Evolutionary conservation across 257 asterid species (phyloP), one percentile per base, ranked within the genome.

Genomic region (Echium plantagineum): DNA sequence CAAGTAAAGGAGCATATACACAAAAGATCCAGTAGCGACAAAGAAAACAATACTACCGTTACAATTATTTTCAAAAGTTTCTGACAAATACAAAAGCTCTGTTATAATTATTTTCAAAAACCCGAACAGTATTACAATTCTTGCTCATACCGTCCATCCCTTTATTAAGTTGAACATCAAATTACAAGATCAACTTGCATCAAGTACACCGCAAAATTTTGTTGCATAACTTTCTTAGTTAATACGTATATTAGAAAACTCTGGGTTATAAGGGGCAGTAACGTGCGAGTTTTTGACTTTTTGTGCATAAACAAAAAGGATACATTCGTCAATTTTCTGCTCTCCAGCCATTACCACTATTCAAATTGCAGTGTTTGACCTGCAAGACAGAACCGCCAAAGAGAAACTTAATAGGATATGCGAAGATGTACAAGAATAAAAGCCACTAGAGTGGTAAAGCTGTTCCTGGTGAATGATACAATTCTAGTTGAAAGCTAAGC

Each of bases 341-440:
- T 56, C 60, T 56, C 60, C 60, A 56, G 60, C 60, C 60, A 56
- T 56, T 56, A 56, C 31, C 38, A 7, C 28, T 56, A 6, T 26
- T 56, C 60, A 56, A 55, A 56, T 42, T 9, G 42, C 38, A 56
- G 24, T 7, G 20, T n/a, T 56, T 21, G 8, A 56, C 60, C 60
- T 56, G 20, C 35, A 21, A 26, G 9, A 56, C 31, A 9, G 19
- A 17, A 22, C 28, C 18, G 4, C 9, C 17, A 56, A 22, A 10
- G 28, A 58, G 13, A n/a, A 56, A 24, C 20, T 9, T 22, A 56
- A 56, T 42, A 56, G 12, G 7, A 28, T 6, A 19, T 5, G 2
- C n/a, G 32, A 21, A 55, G 42, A 56, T 15, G 31, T 9, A 22
- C 19, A n/a, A 24, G 19, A 24, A 53, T 6, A 19, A 10, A 19